phyloP scores from a whole-genome alignment of 306 rosid species.

The apple (Malus domestica) region ASM211411v1 NC_041798.1:8477501-8478000 shows the following conservation, averaged over 20 bases:
- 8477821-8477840: neutral
- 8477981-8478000: neutral
- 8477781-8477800: neutral
- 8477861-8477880: neutral
- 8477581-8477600: neutral
- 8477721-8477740: neutral
- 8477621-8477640: neutral
- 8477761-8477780: neutral
- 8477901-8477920: neutral
- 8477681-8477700: neutral
- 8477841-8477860: neutral
- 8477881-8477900: neutral
- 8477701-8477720: neutral
- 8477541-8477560: too few relatives aligned
- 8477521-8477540: too few relatives aligned
- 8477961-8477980: neutral
- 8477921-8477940: neutral
- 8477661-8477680: neutral
- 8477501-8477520: too few relatives aligned
- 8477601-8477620: neutral
- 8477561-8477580: too few relatives aligned
- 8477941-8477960: neutral
- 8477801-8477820: neutral
- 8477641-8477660: neutral
- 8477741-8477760: neutral